Evolutionary conservation across 2,329 filamentous ascomycete genomes (phyloP).

Genomic region (Drechslerella coelobrocha): DNA sequence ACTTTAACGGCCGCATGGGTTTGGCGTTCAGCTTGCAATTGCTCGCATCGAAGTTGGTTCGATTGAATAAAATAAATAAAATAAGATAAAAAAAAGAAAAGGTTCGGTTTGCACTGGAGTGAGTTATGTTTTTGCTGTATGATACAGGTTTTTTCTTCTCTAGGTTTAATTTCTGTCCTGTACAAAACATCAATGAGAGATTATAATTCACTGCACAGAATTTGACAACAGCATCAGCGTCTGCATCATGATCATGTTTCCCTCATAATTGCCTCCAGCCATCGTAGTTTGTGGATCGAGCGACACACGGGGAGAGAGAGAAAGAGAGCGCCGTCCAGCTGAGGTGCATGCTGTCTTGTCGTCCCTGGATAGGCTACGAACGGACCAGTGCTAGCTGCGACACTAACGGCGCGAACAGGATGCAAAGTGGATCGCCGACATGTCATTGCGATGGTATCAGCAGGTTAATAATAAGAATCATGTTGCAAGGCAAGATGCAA

Average conservation of each 20-base stretch:
- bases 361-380: slow-evolving; percentile 3
- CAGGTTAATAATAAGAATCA: slow-evolving; percentile 19
- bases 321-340: too few relatives aligned
- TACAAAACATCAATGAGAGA: slow-evolving; percentile 12
- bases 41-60: slow-evolving; percentile 9
- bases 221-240: too few relatives aligned
- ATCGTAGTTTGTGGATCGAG: too few relatives aligned
- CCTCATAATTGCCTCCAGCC: too few relatives aligned
- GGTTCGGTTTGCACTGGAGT: slow-evolving; percentile 44
- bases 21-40: slow-evolving; percentile 48
- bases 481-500: too few relatives aligned
- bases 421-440: slow-evolving; percentile 36
- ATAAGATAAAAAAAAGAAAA: slow-evolving; percentile 24
- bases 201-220: slow-evolving; percentile 4
- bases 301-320: too few relatives aligned
- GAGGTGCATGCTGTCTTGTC: slow-evolving; percentile 5
- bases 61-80: too few relatives aligned
- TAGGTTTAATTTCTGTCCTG: slow-evolving; percentile 8
- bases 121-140: slow-evolving; percentile 43
- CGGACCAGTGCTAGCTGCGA: neutral
- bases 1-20: slow-evolving; percentile 44
- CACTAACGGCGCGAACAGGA: too few relatives aligned
- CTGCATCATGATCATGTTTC: too few relatives aligned
- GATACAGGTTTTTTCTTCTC: slow-evolving; percentile 22
- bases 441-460: slow-evolving; percentile 17